Evolutionary conservation across 2,329 filamentous ascomycete genomes (phyloP), one percentile per base, ranked within the genome.

Genomic region (Alternaria brassicae): DNA sequence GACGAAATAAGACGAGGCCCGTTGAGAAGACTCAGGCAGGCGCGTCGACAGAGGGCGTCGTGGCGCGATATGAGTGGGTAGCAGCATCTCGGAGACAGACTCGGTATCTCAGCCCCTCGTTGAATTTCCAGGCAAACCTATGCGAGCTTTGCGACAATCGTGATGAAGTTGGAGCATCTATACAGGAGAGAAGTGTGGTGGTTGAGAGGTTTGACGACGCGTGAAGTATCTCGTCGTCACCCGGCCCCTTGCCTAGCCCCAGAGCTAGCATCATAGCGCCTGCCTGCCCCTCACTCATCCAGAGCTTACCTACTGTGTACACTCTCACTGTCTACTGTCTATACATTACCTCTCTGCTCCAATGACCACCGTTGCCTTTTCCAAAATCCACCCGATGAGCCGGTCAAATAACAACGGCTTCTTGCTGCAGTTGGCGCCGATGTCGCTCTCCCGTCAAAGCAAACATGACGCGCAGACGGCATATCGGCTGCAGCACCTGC

Each of bases 201-300:
- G 15, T 44, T 44, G 8, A 36, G 39, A 53, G 28, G 44, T 36
- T 48, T 36, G 44, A 48, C 44, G 19, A 48, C 44, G 44, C 30
- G 28, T 36, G 28, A 34, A 19, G 19, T 8, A 36, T 23, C n/a
- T 17, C 32, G 15, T n/a, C 13, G 15, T 47, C 34, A 23, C 44
- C 48, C 48, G 32, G 34, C 13, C 34, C 32, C 34, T 34, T 55
- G 25, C 44, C 32, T 41, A 55, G 42, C 30, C 27, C 40, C 21
- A 15, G 15, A 17, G 19, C 28, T 45, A 44, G 42, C 42, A 15
- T 12, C 23, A 39, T 36, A 28, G 40, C 40, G 40, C 25, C 19
- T 51, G 40, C 48, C 54, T 51, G 40, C 48, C 54, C 32, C 48
- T 45, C 40, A 17, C 28, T 36, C 36, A n/a, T 36, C 40, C 23